Conservation (phyloP, 176 grass and related monocot genomes). For the Oryza glaberrima region DNA sequence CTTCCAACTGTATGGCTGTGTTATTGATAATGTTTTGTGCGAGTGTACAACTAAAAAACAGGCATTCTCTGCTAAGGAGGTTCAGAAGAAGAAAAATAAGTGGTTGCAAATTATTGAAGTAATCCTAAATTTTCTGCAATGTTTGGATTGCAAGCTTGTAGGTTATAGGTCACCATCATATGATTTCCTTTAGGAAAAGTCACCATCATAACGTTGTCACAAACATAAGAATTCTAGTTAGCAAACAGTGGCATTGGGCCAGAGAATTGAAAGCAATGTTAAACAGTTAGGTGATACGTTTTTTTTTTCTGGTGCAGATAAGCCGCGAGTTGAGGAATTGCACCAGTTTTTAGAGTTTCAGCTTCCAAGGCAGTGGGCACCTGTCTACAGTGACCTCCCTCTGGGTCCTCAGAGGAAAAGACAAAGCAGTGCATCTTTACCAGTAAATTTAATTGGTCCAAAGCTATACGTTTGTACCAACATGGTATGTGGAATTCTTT, state of each 20-base stretch:
- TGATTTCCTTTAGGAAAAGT: neutral
- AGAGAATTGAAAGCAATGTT: neutral
- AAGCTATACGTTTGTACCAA: slow-evolving; percentile 94
- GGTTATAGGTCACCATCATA: neutral
- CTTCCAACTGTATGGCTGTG: neutral
- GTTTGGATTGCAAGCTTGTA: neutral
- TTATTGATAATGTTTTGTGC: neutral
- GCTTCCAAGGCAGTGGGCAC: slow-evolving; percentile 96
- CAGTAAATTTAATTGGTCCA: slow-evolving; percentile 87
- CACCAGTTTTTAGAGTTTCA: slow-evolving; percentile 99
- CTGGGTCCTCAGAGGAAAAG: slow-evolving; percentile 89
- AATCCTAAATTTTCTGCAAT: neutral
- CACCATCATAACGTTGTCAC: neutral
- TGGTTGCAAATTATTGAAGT: neutral
- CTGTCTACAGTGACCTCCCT: slow-evolving; percentile 87
- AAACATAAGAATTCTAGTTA: neutral
- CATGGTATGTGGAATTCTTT: slow-evolving; percentile 58
- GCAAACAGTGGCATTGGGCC: slow-evolving; percentile 7
- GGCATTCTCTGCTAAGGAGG: slow-evolving; percentile 2
- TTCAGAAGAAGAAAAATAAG: neutral
- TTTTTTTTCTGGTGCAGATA: slow-evolving; percentile 63
- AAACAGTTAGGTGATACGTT: slow-evolving; percentile 31
- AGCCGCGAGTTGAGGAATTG: slow-evolving; percentile 87
- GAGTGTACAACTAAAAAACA: neutral
- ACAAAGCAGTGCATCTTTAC: slow-evolving; percentile 81